Percentiles rank a stretch among this genome's conserved stretches.
Evolutionary conservation across 2,329 filamentous ascomycete genomes (phyloP).

Genomic region (Orbilia oligospora): DNA sequence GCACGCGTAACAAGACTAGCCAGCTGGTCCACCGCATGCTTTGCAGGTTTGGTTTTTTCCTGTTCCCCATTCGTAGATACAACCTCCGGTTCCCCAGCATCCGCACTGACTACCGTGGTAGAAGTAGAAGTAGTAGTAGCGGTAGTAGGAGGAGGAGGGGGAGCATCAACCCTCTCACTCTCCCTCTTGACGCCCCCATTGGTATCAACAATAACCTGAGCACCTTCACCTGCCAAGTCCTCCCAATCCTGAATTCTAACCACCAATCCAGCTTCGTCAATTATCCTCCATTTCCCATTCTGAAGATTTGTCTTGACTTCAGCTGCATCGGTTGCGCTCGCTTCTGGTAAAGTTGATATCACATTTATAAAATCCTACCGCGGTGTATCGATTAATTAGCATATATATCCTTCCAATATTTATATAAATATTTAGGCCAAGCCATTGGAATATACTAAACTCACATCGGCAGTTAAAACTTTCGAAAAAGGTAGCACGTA

Average conservation of each 20-base stretch:
- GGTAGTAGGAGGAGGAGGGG: no score
- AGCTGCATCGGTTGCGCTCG: no score
- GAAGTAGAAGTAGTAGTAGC: not conserved
- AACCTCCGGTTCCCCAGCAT: not conserved
- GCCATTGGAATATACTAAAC: not conserved
- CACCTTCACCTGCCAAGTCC: constrained; percentile 11
- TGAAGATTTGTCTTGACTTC: constrained; percentile 1
- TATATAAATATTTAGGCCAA: not conserved
- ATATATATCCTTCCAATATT: not conserved
- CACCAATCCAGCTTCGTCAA: constrained; percentile 38
- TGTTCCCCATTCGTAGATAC: no score
- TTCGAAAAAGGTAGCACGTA: constrained; percentile 43
- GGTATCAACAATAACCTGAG: constrained; percentile 41
- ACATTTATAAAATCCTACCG: constrained; percentile 9
- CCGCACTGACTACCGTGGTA: not conserved
- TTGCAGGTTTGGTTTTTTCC: not conserved
- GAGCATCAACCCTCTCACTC: constrained; percentile 11
- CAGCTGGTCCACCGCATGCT: no score
- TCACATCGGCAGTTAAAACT: constrained; percentile 22
- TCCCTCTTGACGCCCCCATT: constrained; percentile 8
- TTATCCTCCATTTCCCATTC: constrained; percentile 35
- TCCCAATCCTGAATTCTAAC: constrained; percentile 52
- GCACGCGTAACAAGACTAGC: no score
- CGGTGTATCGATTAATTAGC: no score
- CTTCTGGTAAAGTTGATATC: constrained; percentile 38